Conservation (phyloP, 177 flowering plant genomes). For the Tripterygium wilfordii region DNA sequence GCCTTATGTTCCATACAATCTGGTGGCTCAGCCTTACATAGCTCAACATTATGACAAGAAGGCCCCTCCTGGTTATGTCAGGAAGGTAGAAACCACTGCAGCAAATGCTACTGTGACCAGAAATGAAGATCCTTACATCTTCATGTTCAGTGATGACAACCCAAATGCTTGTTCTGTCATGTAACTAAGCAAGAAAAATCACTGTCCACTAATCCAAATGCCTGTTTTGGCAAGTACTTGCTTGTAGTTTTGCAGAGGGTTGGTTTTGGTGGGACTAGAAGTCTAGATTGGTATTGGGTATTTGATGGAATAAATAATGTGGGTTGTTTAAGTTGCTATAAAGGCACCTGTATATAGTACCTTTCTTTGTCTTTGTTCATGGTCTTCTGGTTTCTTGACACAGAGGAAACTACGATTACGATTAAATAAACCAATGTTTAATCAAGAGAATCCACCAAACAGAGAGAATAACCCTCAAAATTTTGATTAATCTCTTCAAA, state of each 20-base stretch:
- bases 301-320: not conserved
- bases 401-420: no score
- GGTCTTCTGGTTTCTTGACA: no score
- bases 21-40: slow-evolving; percentile 41
- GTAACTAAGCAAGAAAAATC: no score
- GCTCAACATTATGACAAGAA: slow-evolving; percentile 47
- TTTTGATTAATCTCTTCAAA: no score
- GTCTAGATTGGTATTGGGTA: not conserved
- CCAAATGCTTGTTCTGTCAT: slow-evolving; percentile 52
- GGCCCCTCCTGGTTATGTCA: slow-evolving; percentile 51
- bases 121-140: slow-evolving; percentile 30
- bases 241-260: not conserved
- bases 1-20: slow-evolving; percentile 46
- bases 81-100: slow-evolving; percentile 23
- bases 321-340: no score
- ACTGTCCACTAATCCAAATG: no score
- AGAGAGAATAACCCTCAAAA: no score
- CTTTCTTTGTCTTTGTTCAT: no score
- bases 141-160: slow-evolving; percentile 52
- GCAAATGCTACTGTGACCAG: slow-evolving; percentile 13
- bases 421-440: no score
- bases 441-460: no score
- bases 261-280: not conserved
- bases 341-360: no score
- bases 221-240: no score